Evolutionary conservation across 2,329 filamentous ascomycete genomes (phyloP), one percentile per base, ranked within the genome.

Genomic region (Bipolaris victoriae): DNA sequence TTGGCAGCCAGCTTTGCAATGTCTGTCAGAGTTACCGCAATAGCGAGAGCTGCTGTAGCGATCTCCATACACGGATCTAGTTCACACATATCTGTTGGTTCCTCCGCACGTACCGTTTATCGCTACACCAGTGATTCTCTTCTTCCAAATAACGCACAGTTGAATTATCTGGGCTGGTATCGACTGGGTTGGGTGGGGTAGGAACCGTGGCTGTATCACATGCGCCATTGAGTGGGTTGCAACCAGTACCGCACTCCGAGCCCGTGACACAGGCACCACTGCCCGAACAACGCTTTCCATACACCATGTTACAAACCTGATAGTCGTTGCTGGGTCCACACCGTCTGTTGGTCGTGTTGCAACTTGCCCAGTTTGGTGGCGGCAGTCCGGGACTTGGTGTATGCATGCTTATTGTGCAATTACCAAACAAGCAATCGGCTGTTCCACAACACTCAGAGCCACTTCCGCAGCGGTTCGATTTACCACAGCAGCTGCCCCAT

Each of bases 401-500:
- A 44, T 13, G 47, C 49, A 16, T 49, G 37, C 39, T 41, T 15
- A 41, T 18, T 11, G 18, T 41, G 39, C n/a, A 24, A 41, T 41
- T 41, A 20, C 13, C 24, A 35, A 9, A 35, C 31, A 35, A 35
- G 31, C 31, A 35, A 35, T 35, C 13, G 9, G 10, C 9, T 35
- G 31, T 35, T 35, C 31, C 31, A 7, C 9, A 35, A 7, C 7
- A 13, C 5, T 35, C 31, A 35, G 10, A 35, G 31, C 31, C 31
- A 35, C 31, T 35, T 35, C 31, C 31, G 4, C 31, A 35, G 3
- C 31, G 5, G 31, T 35, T 35, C 31, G 9, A 13, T 35, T 35
- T 52, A 35, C 49, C 48, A 35, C 57, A 62, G 52, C 59, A 64
- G n/a, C 22, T 26, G 24, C 57, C 57, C 62, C 60, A 62, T 51